Conservation (phyloP, 371 early-diverging fungal genomes). For the Zopfochytrium polystomum region DNA sequence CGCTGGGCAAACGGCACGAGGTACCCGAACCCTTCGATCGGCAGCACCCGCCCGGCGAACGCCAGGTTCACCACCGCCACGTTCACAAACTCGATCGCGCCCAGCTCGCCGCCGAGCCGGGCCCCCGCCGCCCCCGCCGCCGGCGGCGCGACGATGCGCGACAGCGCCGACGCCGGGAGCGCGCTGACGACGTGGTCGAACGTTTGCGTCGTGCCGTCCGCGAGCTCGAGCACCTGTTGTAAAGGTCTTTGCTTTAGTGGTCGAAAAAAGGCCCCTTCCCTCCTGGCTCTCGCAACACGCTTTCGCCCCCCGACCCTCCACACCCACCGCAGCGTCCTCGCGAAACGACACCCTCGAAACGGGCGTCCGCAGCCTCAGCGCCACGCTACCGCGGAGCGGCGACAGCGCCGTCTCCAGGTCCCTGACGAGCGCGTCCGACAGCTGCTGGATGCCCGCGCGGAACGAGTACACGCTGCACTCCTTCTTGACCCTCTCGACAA, state of each 20-base stretch:
- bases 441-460: conserved; percentile 69
- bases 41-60: conserved; percentile 51
- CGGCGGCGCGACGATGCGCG: no score
- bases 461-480: conserved; percentile 74
- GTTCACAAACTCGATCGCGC: conserved; percentile 64
- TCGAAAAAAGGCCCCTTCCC: no score
- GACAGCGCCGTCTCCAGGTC: conserved; percentile 42
- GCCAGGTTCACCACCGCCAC: conserved; percentile 89
- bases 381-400: no score
- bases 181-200: conserved; percentile 64
- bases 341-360: no score
- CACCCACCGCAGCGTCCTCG: no score
- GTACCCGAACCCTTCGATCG: conserved; percentile 83
- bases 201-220: not conserved
- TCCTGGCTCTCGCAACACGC: no score
- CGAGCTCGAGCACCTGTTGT: no score
- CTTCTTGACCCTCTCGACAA: conserved; percentile 49
- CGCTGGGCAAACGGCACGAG: conserved; percentile 67
- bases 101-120: no score
- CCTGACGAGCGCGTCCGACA: conserved; percentile 56
- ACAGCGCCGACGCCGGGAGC: conserved; percentile 47
- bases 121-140: no score
- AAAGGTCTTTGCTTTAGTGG: not conserved
- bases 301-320: no score
- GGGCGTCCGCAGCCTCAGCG: no score